Evolutionary conservation across 352 stramenopile genomes (phyloP), one percentile per base, ranked within the genome.

Genomic region (Phytophthora ohioensis): DNA sequence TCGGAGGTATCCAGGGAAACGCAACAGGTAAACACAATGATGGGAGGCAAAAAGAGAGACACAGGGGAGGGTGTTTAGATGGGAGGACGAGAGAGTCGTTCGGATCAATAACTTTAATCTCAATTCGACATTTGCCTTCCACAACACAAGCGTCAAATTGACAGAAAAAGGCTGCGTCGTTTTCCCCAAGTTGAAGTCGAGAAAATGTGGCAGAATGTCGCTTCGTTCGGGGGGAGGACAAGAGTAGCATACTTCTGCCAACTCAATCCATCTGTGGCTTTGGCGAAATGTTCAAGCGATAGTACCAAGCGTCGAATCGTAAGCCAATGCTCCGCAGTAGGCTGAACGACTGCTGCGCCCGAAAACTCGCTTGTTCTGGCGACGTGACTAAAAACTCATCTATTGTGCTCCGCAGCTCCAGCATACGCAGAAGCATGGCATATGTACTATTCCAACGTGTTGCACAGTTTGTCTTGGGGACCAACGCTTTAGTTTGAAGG

Each of bases 391-490:
- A 60, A 60, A 60, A 60, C 30, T 17, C 11, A 39, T 49, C 21
- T 21, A 21, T 1, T 21, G 17, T 21, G 17, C 15, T 13, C 27
- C 53, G 21, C 38, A 60, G 3, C 4, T 60, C 38, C 5, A 60
- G 8, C 53, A 60, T 60, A 3, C 39, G 36, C 30, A 48, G 0
- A 13, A 60, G 30, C 53, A 60, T 60, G 4, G 27, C 36, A 15
- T 60, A 17, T 2, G 53, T 48, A 49, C 53, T 53, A 10, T 55
- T 63, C 55, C 55, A 52, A 11, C 55, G 42, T 4, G 42, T 32
- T 1, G 17, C 35, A 15, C 53, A 39, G 36, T 60, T 38, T 8
- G 36, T 60, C 4, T 12, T 45, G 3, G 39, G 36, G 11, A 15
- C 5, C 8, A 63, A 27, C 21, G 11, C 1, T 15, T 21, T 34